These are phyloP conservation scores for Ophiognomonia clavigignenti-juglandacearum DNA, from an alignment of 2,329 filamentous ascomycete species.

Conservation along the genomic window DNA sequence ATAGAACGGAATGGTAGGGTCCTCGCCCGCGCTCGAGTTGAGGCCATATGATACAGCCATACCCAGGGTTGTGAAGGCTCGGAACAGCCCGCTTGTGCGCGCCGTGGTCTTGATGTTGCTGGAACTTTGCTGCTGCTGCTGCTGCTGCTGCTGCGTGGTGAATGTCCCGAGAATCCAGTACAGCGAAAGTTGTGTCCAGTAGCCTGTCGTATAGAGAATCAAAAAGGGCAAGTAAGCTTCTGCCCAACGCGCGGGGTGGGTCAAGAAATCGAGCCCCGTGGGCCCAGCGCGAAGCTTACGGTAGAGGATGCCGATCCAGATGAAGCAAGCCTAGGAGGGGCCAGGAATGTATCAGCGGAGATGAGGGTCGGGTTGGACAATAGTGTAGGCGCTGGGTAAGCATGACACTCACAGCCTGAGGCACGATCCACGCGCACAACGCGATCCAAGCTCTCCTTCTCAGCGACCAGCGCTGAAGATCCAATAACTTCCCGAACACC, in stretches of 20 bases:
- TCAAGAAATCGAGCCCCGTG: not conserved
- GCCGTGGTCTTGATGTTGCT: conserved; percentile 26
- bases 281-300: not conserved
- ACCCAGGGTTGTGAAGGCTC: conserved; percentile 23
- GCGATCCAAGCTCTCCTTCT: conserved; percentile 23
- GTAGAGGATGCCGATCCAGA: conserved; percentile 22
- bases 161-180: conserved; percentile 33
- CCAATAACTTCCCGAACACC: conserved; percentile 10
- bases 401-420: conserved; percentile 15
- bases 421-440: conserved; percentile 23
- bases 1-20: conserved; percentile 9
- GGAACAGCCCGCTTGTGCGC: conserved; percentile 24
- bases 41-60: conserved; percentile 26
- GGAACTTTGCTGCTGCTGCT: too few species aligned
- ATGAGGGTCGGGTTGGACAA: too few species aligned
- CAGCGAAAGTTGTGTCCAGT: conserved; percentile 16
- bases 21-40: conserved; percentile 19
- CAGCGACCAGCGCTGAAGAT: conserved; percentile 22
- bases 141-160: conserved; percentile 26
- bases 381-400: too few species aligned
- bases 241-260: conserved; percentile 1
- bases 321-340: conserved; percentile 19
- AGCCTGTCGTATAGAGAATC: conserved; percentile 10
- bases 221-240: conserved; percentile 9
- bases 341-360: too few species aligned